These are phyloP conservation scores for Ophiosphaerella korrae DNA, from an alignment of 2,329 filamentous ascomycete species.

Conservation along the genomic window DNA sequence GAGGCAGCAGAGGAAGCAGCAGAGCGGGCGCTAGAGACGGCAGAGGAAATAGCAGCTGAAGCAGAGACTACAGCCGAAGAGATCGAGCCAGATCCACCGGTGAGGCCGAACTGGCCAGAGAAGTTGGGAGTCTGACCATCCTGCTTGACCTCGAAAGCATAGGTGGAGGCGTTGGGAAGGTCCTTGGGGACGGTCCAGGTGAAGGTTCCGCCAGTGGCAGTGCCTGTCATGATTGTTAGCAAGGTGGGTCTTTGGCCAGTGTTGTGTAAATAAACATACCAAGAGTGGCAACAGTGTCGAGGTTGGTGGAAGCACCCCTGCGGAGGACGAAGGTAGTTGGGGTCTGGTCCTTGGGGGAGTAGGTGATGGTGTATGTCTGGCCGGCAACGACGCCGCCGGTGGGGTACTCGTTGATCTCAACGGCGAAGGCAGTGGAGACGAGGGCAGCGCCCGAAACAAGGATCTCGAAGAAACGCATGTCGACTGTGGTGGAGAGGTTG, in stretches of 20 bases:
- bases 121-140: slow-evolving; percentile 58
- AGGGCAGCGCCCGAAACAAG: slow-evolving; percentile 52
- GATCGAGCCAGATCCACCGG: slow-evolving; percentile 33
- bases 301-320: slow-evolving; percentile 56
- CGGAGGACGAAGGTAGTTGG: slow-evolving; percentile 62
- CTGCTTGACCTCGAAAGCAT: slow-evolving; percentile 65
- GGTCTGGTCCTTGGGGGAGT: slow-evolving; percentile 50
- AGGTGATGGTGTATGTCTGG: slow-evolving; percentile 55
- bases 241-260: background rate
- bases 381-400: slow-evolving; percentile 56
- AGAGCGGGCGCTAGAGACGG: slow-evolving; percentile 26
- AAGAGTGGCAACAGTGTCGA: slow-evolving; percentile 57
- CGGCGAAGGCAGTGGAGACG: slow-evolving; percentile 51
- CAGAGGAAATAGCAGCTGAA: slow-evolving; percentile 26
- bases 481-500: slow-evolving; percentile 24
- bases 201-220: slow-evolving; percentile 54
- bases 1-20: slow-evolving; percentile 27
- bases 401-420: slow-evolving; percentile 55
- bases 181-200: slow-evolving; percentile 56
- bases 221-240: slow-evolving; percentile 34
- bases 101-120: slow-evolving; percentile 55
- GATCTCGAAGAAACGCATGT: slow-evolving; percentile 58
- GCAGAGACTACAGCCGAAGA: slow-evolving; percentile 23
- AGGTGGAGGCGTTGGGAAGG: slow-evolving; percentile 55
- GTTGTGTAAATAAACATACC: slow-evolving; percentile 40